Conservation (phyloP, 495 filamentous ascomycete genomes). For the Aspergillus egyptiacus region DNA sequence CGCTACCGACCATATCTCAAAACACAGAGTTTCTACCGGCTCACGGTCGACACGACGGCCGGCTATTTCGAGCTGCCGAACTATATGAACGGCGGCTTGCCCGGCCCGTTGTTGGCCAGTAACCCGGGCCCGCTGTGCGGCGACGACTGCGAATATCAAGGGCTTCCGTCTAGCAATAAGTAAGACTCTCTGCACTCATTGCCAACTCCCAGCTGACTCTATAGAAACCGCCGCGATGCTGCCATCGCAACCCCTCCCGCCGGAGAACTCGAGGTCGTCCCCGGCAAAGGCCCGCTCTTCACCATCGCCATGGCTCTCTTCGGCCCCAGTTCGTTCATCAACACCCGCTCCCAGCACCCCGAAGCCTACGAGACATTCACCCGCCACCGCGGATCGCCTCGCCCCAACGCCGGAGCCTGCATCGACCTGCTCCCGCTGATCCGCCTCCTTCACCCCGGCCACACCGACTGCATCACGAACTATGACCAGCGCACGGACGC, state of each 20-base stretch:
- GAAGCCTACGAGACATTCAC: no score
- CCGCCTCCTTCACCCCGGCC: no score
- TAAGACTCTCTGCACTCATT: not conserved
- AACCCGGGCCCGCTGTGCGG: constrained; percentile 13
- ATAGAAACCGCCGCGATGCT: not conserved
- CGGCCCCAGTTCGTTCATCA: constrained; percentile 19
- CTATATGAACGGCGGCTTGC: constrained; percentile 18
- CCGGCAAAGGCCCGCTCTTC: constrained; percentile 23
- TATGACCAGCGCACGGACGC: no score
- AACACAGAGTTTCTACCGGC: not conserved
- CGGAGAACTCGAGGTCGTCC: not conserved
- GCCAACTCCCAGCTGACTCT: no score
- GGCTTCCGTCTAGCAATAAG: not conserved
- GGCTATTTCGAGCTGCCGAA: constrained; percentile 29
- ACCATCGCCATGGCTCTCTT: constrained; percentile 23
- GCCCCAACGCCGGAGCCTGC: no score
- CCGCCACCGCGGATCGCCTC: no score
- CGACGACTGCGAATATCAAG: not conserved
- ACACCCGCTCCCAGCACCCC: not conserved
- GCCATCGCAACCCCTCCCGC: not conserved
- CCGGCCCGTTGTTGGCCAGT: constrained; percentile 15
- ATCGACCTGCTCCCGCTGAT: not conserved
- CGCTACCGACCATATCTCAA: not conserved
- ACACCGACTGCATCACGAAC: no score
- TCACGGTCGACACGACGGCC: constrained; percentile 17